These are phyloP conservation scores for Marasmius sp. DNA, from an alignment of 1,284 basidiomycete genomes.

Conservation along the genomic window DNA sequence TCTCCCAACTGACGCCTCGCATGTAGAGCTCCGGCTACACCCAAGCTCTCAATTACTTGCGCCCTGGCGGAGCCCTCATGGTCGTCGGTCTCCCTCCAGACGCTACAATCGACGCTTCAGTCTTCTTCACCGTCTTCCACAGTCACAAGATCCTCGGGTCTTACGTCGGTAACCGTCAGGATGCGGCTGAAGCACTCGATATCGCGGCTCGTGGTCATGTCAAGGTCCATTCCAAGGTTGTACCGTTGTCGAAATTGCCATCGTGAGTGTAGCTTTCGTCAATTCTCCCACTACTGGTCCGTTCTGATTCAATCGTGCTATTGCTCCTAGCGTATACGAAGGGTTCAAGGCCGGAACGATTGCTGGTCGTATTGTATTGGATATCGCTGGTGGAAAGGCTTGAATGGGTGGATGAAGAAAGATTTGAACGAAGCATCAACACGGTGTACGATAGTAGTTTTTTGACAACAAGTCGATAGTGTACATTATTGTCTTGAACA, in stretches of 20 bases:
- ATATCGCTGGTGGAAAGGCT: constrained; percentile 26
- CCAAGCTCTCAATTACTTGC: constrained; percentile 71
- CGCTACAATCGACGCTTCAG: constrained; percentile 59
- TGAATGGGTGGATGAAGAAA: no score
- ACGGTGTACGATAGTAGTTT: no score
- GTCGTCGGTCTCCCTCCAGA: constrained; percentile 72
- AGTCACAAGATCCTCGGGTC: constrained; percentile 70
- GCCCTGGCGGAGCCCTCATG: constrained; percentile 66
- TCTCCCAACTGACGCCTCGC: neutral
- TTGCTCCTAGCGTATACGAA: constrained; percentile 58
- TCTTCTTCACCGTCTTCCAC: constrained; percentile 78
- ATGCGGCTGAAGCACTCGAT: constrained; percentile 70
- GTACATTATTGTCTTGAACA: no score
- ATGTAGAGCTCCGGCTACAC: constrained; percentile 58
- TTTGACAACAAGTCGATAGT: neutral
- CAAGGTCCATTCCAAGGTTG: constrained; percentile 53
- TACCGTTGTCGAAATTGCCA: constrained; percentile 54
- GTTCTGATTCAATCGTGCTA: neutral
- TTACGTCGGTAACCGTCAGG: constrained; percentile 78
- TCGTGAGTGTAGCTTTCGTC: constrained; percentile 35
- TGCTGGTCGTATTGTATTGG: constrained; percentile 64
- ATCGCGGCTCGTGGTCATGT: constrained; percentile 72
- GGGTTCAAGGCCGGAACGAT: constrained; percentile 55
- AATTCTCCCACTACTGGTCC: neutral
- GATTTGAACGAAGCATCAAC: no score